phyloP scores from a whole-genome alignment of 352 stramenopile species.

The Pythium brassicae region DNA sequence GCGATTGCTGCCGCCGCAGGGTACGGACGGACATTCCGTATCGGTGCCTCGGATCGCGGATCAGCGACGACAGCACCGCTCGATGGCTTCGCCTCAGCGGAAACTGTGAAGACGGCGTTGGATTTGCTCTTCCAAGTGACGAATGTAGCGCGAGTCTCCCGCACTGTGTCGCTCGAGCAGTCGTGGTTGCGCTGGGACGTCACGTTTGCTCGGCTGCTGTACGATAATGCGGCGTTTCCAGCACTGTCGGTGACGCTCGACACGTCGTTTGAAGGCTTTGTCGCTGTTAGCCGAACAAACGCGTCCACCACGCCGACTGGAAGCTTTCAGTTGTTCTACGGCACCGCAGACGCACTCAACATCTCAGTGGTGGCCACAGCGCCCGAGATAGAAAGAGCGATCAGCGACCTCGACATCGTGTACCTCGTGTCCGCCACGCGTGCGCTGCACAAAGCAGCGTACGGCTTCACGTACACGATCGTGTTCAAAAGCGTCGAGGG shows the following conservation, averaged over 20 bases:
- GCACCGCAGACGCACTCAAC: conserved; percentile 10
- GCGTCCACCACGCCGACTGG: conserved; percentile 26
- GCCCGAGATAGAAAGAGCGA: conserved; percentile 22
- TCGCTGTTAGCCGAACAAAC: conserved; percentile 16
- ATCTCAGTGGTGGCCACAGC: conserved; percentile 19
- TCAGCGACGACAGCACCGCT: conserved; percentile 16
- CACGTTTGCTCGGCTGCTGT: conserved; percentile 45
- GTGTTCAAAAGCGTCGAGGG: conserved; percentile 49
- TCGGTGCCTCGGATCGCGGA: conserved; percentile 19
- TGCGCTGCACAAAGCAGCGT: conserved; percentile 15
- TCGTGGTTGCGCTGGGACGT: conserved; percentile 46
- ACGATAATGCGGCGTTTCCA: conserved; percentile 28
- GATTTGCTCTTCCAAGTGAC: conserved; percentile 29
- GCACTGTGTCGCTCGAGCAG: conserved; percentile 24
- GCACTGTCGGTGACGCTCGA: conserved; percentile 24
- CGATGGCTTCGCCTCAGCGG: conserved; percentile 49
- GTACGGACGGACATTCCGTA: conserved; percentile 42
- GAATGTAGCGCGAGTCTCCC: conserved; percentile 26
- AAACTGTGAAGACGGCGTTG: conserved; percentile 33
- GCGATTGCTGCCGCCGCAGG: conserved; percentile 23
- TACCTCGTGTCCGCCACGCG: conserved; percentile 27
- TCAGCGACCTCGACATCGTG: conserved; percentile 29
- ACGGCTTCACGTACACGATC: conserved; percentile 46
- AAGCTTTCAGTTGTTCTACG: conserved; percentile 41
- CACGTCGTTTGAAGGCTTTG: conserved; percentile 37